Conservation (phyloP, 257 asterid species). For the Ehretia macrophylla region DNA sequence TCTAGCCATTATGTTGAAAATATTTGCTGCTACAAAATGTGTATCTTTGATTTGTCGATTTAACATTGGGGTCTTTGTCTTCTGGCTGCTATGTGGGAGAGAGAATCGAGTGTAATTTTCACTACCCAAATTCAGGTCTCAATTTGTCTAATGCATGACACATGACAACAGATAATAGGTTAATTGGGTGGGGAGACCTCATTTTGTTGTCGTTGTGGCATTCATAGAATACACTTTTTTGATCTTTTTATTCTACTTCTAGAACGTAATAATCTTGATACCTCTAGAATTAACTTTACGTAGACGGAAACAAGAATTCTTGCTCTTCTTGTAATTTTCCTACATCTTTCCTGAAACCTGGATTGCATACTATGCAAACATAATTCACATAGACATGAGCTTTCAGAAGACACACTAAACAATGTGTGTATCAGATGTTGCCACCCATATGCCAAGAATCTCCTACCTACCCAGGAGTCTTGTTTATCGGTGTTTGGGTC, state of each 20-base stretch:
- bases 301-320: no score
- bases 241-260: not conserved
- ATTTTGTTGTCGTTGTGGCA: not conserved
- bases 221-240: not conserved
- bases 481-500: no score
- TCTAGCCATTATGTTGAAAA: conserved; percentile 1
- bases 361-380: no score
- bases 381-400: no score
- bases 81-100: not conserved
- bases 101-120: not conserved
- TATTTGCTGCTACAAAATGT: conserved; percentile 5
- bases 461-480: no score
- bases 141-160: not conserved
- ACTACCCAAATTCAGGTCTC: not conserved
- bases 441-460: no score
- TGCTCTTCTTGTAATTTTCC: no score
- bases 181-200: not conserved
- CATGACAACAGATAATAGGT: not conserved
- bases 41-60: not conserved
- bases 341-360: no score
- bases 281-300: no score
- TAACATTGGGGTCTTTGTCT: not conserved
- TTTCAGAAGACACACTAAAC: no score
- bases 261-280: no score
- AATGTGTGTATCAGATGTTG: no score